Evolutionary conservation across 352 stramenopile genomes (phyloP).

Genomic region (Globisporangium camurandrum): DNA sequence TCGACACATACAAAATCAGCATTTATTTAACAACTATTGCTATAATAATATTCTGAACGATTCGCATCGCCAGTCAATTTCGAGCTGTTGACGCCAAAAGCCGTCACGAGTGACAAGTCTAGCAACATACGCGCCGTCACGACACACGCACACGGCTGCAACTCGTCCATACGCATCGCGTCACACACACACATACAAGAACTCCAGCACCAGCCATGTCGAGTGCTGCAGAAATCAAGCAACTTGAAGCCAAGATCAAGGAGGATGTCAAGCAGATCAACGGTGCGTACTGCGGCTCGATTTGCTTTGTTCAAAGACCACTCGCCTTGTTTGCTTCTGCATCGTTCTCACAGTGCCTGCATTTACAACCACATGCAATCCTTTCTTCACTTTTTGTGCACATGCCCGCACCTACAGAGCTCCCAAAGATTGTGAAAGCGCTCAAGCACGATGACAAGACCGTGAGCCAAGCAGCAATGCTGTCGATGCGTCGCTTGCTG

Average conservation of each 20-base stretch:
- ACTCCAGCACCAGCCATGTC: conserved; percentile 24
- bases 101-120: background rate
- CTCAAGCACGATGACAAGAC: conserved; percentile 68
- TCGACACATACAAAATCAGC: no score
- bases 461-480: conserved; percentile 67
- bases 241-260: conserved; percentile 82
- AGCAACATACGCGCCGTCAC: background rate
- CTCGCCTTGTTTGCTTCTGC: background rate
- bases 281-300: conserved; percentile 15
- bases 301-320: background rate
- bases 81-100: conserved; percentile 17
- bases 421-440: conserved; percentile 66
- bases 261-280: conserved; percentile 84
- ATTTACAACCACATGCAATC: background rate
- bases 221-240: conserved; percentile 68
- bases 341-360: background rate
- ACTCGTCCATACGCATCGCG: background rate
- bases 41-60: no score
- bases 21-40: no score
- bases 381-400: background rate
- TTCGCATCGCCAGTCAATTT: conserved; percentile 16
- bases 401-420: conserved; percentile 19
- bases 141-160: no score
- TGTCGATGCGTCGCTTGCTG: conserved; percentile 69
- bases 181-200: background rate